Percentiles rank a stretch among this genome's conserved stretches.
Evolutionary conservation across 495 filamentous ascomycete species (phyloP).

Genomic region (Lasiosphaeria ovina): DNA sequence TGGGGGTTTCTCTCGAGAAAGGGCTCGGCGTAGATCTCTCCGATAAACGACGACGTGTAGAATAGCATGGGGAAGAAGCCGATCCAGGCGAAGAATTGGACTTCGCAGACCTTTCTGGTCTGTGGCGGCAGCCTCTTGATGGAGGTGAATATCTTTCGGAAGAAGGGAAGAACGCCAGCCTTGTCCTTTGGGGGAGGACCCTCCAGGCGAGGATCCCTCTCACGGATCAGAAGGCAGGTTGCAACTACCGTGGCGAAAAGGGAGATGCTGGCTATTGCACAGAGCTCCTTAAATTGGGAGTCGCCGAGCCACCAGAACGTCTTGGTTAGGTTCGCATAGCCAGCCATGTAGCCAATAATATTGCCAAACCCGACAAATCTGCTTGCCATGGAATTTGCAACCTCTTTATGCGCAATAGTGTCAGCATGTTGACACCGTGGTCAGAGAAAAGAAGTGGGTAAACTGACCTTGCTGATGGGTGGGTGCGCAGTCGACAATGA

Average conservation of each 20-base stretch:
- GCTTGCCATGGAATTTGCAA: conserved; percentile 85
- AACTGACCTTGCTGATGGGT: conserved; percentile 74
- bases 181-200: conserved; percentile 55
- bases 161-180: conserved; percentile 72
- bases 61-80: conserved; percentile 95
- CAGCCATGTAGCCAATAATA: conserved; percentile 79
- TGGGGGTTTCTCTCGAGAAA: conserved; percentile 71
- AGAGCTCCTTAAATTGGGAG: conserved; percentile 86
- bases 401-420: conserved; percentile 39
- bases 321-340: conserved; percentile 72
- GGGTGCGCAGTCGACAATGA: conserved; percentile 86
- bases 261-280: conserved; percentile 71
- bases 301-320: conserved; percentile 73
- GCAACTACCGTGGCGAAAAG: conserved; percentile 64
- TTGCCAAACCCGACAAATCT: conserved; percentile 79
- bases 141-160: conserved; percentile 70
- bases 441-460: neutral
- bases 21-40: conserved; percentile 83
- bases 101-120: conserved; percentile 76
- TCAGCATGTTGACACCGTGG: conserved; percentile 14
- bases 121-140: conserved; percentile 74
- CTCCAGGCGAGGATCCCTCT: conserved; percentile 76
- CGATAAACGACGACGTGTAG: conserved; percentile 89
- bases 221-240: conserved; percentile 63
- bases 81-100: conserved; percentile 88